These are phyloP conservation scores for Luvunga scandens DNA, from an alignment of 345 rosid genomes.

Conservation along the genomic window DNA sequence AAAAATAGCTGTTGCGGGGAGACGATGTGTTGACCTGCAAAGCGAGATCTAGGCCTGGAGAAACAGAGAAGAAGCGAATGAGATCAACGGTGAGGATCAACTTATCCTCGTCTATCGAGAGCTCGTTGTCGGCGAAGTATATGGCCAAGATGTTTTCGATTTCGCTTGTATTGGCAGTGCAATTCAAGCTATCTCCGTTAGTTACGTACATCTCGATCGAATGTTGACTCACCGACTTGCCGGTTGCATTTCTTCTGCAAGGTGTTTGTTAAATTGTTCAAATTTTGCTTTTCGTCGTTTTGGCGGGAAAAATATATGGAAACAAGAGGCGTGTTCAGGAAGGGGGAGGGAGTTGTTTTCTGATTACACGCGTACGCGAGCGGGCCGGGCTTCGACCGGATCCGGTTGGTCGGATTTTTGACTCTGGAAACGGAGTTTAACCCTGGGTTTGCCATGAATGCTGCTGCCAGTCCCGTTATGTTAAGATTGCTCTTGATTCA, in stretches of 20 bases:
- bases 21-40: conserved; percentile 51
- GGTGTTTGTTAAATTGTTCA: conserved; percentile 14
- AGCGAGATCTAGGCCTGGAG: conserved; percentile 48
- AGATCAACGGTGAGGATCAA: conserved; percentile 55
- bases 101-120: conserved; percentile 47
- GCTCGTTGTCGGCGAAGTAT: conserved; percentile 62
- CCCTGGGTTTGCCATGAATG: too few relatives aligned
- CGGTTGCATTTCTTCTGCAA: too few relatives aligned
- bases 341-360: not conserved
- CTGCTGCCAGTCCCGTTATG: too few relatives aligned
- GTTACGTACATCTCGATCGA: conserved; percentile 33
- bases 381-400: too few relatives aligned
- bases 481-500: too few relatives aligned
- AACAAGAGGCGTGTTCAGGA: not conserved
- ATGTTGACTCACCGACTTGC: not conserved
- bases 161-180: conserved; percentile 33
- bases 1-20: not conserved
- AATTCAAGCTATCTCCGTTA: conserved; percentile 21
- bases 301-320: conserved; percentile 23
- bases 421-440: too few relatives aligned
- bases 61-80: conserved; percentile 57
- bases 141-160: conserved; percentile 40
- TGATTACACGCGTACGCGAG: not conserved
- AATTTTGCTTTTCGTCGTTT: not conserved
- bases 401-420: too few relatives aligned